phyloP scores from a whole-genome alignment of 2,329 filamentous ascomycete species.

The Aspergillus fructus region DNA sequence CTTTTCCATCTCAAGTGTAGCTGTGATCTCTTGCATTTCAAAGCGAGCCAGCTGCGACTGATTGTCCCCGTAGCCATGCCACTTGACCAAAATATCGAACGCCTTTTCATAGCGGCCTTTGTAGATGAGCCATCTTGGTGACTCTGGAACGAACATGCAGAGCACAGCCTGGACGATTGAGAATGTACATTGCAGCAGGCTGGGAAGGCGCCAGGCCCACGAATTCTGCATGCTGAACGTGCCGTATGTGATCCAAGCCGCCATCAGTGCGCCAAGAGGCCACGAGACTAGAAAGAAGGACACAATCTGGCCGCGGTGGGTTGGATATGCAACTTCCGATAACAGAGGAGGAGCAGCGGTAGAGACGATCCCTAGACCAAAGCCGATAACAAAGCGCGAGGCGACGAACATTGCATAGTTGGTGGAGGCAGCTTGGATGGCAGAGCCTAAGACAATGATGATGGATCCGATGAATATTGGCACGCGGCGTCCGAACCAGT shows the following conservation, averaged over 20 bases:
- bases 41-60: conserved; percentile 21
- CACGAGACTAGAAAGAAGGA: conserved; percentile 18
- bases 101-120: conserved; percentile 2
- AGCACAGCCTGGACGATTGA: conserved; percentile 1
- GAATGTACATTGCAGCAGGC: not conserved
- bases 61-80: conserved; percentile 1
- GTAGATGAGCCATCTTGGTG: conserved; percentile 10
- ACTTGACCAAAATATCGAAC: not conserved
- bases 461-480: conserved; percentile 40
- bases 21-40: conserved; percentile 26
- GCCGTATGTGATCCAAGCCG: conserved; percentile 23
- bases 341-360: conserved; percentile 24
- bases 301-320: conserved; percentile 20
- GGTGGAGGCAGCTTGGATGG: conserved; percentile 22
- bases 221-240: conserved; percentile 4
- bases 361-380: conserved; percentile 20
- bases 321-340: conserved; percentile 25
- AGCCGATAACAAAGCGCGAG: conserved; percentile 23
- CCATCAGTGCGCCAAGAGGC: conserved; percentile 27
- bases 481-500: conserved; percentile 19
- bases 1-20: conserved; percentile 23
- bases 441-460: conserved; percentile 33
- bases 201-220: conserved; percentile 8
- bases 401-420: conserved; percentile 27
- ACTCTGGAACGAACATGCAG: conserved; percentile 1